These are phyloP conservation scores for Chaetomium tenue DNA, from an alignment of 495 filamentous ascomycete genomes.

Conservation along the genomic window DNA sequence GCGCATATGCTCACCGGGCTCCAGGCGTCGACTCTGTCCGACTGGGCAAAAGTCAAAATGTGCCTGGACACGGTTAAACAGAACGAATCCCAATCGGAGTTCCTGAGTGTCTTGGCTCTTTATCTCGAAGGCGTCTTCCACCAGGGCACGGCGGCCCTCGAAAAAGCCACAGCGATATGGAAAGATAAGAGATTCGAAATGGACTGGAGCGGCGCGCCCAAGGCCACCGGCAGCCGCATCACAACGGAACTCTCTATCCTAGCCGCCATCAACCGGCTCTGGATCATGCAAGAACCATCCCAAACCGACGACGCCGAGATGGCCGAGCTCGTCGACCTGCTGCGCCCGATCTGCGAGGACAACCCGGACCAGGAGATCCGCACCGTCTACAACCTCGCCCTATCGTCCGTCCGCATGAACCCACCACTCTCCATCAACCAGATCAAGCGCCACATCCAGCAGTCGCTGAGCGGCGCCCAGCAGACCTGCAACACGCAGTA, in stretches of 20 bases:
- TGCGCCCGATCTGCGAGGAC: constrained; percentile 65
- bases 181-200: constrained; percentile 57
- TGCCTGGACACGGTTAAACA: constrained; percentile 43
- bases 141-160: constrained; percentile 74
- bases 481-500: constrained; percentile 70
- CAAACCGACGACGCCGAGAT: constrained; percentile 50
- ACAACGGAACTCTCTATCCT: constrained; percentile 71
- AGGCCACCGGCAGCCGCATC: constrained; percentile 47
- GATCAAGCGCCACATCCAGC: constrained; percentile 73
- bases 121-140: constrained; percentile 76
- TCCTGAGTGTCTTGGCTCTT: constrained; percentile 43
- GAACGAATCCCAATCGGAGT: constrained; percentile 32
- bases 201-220: constrained; percentile 40
- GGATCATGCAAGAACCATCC: constrained; percentile 69
- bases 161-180: constrained; percentile 64
- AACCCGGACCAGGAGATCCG: constrained; percentile 71
- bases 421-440: constrained; percentile 58
- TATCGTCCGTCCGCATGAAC: constrained; percentile 61
- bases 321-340: constrained; percentile 58
- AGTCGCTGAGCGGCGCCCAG: constrained; percentile 51
- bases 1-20: constrained; percentile 49
- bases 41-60: constrained; percentile 47
- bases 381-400: constrained; percentile 75
- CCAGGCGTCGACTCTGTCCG: constrained; percentile 45
- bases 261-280: constrained; percentile 74